phyloP scores from a whole-genome alignment of 2,329 filamentous ascomycete genomes.

The Phialocephala sp. region DNA sequence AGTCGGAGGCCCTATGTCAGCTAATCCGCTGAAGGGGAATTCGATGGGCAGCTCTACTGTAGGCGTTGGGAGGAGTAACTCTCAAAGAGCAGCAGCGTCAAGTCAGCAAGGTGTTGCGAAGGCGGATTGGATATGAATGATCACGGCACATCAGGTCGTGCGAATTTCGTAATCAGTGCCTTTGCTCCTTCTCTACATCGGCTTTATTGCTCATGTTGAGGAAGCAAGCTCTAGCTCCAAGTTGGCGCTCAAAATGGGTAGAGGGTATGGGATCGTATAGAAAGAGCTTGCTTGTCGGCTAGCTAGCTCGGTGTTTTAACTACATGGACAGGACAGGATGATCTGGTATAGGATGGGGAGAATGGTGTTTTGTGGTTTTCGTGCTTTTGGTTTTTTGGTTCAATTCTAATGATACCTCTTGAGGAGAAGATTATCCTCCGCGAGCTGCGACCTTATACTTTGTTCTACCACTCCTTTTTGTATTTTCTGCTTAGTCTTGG shows the following conservation, averaged over 20 bases:
- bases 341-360: constrained; percentile 13
- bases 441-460: not conserved
- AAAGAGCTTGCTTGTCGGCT: not conserved
- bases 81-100: not conserved
- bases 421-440: not conserved
- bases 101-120: constrained; percentile 14
- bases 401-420: constrained; percentile 30
- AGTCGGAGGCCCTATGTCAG: constrained; percentile 2
- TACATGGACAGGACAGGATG: constrained; percentile 9
- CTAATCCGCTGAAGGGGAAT: constrained; percentile 9
- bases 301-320: constrained; percentile 7
- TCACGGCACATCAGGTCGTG: not conserved
- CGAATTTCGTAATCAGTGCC: not conserved
- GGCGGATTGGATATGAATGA: constrained; percentile 23
- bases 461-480: not conserved
- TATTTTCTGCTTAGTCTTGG: not conserved
- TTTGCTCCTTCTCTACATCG: not conserved
- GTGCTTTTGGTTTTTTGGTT: constrained; percentile 8
- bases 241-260: constrained; percentile 2
- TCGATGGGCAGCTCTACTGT: not conserved
- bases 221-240: constrained; percentile 1
- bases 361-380: constrained; percentile 17
- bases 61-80: constrained; percentile 12
- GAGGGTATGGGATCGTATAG: not conserved
- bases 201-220: too few species aligned